Evolutionary conservation across 2,329 filamentous ascomycete genomes (phyloP), one percentile per base, ranked within the genome.

Genomic region (Neofusicoccum sp.): DNA sequence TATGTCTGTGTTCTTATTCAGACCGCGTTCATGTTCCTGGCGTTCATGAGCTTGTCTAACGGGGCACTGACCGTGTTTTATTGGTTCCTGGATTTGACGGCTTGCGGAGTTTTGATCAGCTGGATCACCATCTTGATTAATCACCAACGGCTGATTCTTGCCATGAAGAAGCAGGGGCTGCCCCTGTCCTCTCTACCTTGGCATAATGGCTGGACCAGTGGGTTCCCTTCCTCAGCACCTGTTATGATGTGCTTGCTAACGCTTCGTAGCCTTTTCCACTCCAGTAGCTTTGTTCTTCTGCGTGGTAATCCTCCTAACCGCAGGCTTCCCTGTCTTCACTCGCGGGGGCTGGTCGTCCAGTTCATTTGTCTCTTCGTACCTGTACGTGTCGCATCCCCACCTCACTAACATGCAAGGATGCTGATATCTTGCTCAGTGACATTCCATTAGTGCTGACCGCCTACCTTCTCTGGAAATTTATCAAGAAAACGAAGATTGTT

Each of bases 11-110:
- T 93, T 40, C 65, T 73, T 1, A 72, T 87, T 31, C 88, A 90
- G 0, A 81, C 91, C 48, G 71, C 84, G 4, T 86, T 95, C 66
- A 84, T 88, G 1, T 79, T 91, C 6, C 77, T 96, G 7, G 84
- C 87, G 3, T 95, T 92, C 74, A 76, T 93, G 54, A 87, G 92
- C 72, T 81, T 95, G 16, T 88, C 85, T 6, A 82, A 84, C 64
- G 80, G 81, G 62, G 86, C 86, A 0, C 73, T 87, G 65, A 86
- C 81, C 0, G 86, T 87, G 4, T 89, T 89, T 65, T 86, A 79
- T 72, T 89, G 86, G 85, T 76, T 89, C 8, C 79, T 88, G 11
- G 76, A 84, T 57, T 69, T 89, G 41, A 87, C 85, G 0, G 80
- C 86, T 0, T 84, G 83, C 4, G 86, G 85, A 6, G 85, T 87